phyloP scores from a whole-genome alignment of 306 rosid genomes.

The Dryas alaskensis region DNA sequence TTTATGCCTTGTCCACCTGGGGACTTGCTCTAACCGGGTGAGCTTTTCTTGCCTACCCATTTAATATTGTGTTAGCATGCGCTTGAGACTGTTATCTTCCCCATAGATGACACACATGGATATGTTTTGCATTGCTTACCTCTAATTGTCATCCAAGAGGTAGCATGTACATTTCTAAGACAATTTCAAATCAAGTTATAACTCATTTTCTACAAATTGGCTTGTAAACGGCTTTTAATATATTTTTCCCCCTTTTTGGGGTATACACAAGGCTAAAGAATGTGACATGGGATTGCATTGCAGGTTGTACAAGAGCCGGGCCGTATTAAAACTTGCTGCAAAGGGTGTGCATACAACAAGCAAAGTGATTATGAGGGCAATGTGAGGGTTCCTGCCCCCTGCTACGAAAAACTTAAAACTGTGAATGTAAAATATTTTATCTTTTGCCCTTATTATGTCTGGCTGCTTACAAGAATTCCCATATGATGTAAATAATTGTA shows the following conservation, averaged over 20 bases:
- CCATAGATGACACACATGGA: not conserved
- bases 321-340: conserved; percentile 61
- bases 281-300: conserved; percentile 6
- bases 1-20: conserved; percentile 86
- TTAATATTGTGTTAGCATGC: not conserved
- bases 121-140: not conserved
- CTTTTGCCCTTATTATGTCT: not conserved
- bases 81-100: not conserved
- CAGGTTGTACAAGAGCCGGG: conserved; percentile 77
- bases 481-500: conserved; percentile 44
- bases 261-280: not conserved
- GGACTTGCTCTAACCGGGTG: conserved; percentile 95
- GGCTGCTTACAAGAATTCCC: not conserved
- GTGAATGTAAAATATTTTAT: not conserved
- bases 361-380: conserved; percentile 61
- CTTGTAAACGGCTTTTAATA: not conserved
- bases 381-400: conserved; percentile 36
- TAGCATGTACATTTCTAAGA: not conserved
- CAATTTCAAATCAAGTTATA: not conserved
- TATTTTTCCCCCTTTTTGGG: not conserved
- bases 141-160: not conserved
- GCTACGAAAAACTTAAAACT: conserved; percentile 6
- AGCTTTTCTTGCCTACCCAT: conserved; percentile 12
- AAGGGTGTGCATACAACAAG: conserved; percentile 62
- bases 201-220: not conserved